Percentiles rank a stretch among this genome's conserved stretches.
Conservation (phyloP, 2,329 filamentous ascomycete genomes). For the Didymella pomorum region DNA sequence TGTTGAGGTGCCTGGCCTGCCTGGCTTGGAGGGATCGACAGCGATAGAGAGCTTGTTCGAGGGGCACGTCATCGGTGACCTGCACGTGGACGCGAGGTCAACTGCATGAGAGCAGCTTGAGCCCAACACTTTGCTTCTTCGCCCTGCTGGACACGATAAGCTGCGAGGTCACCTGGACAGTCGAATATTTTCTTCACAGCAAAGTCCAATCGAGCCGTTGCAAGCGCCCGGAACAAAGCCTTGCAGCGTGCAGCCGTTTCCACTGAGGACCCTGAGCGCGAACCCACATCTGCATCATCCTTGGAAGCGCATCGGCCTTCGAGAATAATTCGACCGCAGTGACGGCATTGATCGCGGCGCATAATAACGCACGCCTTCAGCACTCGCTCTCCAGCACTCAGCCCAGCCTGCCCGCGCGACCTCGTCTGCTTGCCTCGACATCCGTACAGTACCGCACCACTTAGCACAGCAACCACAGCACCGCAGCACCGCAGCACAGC, state of each 20-base stretch:
- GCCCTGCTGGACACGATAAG: not conserved
- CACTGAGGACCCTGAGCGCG: constrained; percentile 9
- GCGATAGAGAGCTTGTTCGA: not conserved
- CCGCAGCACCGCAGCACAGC: not conserved
- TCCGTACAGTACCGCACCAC: not conserved
- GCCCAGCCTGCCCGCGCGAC: not conserved
- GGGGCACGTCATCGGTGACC: constrained; percentile 1
- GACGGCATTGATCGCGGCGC: constrained; percentile 18
- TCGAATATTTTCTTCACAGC: not conserved
- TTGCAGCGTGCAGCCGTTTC: not conserved
- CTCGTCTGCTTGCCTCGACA: not conserved
- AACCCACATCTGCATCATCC: constrained; percentile 16
- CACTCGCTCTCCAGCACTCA: not conserved
- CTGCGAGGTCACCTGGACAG: not conserved
- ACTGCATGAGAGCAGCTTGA: not conserved
- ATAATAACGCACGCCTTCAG: constrained; percentile 3
- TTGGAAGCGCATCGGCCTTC: constrained; percentile 18
- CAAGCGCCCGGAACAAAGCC: constrained; percentile 6
- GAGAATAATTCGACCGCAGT: constrained; percentile 12
- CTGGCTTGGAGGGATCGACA: constrained; percentile 18
- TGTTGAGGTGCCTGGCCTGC: constrained; percentile 14
- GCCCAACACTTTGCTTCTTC: constrained; percentile 15
- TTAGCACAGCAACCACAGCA: not conserved
- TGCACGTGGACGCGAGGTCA: constrained; percentile 9
- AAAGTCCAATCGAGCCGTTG: not conserved